Conservation (phyloP, 2,329 filamentous ascomycete genomes). For the Calonectria ilicicola region DNA sequence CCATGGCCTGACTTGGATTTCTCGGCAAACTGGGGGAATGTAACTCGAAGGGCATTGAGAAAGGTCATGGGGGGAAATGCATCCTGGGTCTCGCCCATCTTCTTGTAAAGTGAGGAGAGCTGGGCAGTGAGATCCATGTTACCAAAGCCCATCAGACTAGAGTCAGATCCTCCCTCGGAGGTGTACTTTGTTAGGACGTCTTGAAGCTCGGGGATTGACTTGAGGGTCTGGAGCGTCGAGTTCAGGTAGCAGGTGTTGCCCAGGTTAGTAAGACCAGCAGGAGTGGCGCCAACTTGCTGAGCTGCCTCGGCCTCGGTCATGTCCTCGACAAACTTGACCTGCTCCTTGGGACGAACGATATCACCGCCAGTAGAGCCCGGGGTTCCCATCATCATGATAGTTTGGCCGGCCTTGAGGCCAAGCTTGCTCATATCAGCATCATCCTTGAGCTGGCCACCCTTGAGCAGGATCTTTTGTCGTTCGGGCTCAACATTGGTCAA, state of each 20-base stretch:
- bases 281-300: slow-evolving; percentile 83
- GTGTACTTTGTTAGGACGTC: slow-evolving; percentile 75
- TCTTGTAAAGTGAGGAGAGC: slow-evolving; percentile 85
- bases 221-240: slow-evolving; percentile 92
- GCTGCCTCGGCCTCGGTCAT: slow-evolving; percentile 97
- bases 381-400: slow-evolving; percentile 97
- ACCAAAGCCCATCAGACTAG: slow-evolving; percentile 54
- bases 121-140: slow-evolving; percentile 78
- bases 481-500: slow-evolving; percentile 96
- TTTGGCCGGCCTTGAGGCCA: slow-evolving; percentile 86
- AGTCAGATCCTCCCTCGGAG: slow-evolving; percentile 43
- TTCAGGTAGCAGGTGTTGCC: slow-evolving; percentile 99
- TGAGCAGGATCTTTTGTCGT: slow-evolving; percentile 94
- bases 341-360: slow-evolving; percentile 80
- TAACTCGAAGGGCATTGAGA: slow-evolving; percentile 79
- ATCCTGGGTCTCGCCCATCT: slow-evolving; percentile 90
- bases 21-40: slow-evolving; percentile 95
- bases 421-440: slow-evolving; percentile 88
- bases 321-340: slow-evolving; percentile 92
- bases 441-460: slow-evolving; percentile 95
- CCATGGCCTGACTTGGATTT: slow-evolving; percentile 83
- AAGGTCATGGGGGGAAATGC: slow-evolving; percentile 89
- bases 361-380: slow-evolving; percentile 74
- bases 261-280: slow-evolving; percentile 89
- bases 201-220: slow-evolving; percentile 91